Conservation (phyloP, 2,329 filamentous ascomycete genomes). For the Shiraia sp. region DNA sequence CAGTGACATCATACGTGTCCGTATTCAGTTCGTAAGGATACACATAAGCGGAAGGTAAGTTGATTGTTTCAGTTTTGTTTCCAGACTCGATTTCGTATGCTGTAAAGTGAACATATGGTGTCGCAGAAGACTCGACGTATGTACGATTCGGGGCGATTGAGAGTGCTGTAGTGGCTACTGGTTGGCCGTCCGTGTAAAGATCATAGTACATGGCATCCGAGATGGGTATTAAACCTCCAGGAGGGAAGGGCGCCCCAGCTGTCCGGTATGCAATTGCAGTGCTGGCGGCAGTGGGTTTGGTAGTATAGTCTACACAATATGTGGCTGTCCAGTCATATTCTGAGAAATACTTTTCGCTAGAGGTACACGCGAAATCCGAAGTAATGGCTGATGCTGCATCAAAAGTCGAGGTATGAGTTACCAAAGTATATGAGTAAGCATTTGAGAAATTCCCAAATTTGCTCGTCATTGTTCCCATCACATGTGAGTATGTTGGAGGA, state of each 20-base stretch:
- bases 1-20: slow-evolving; percentile 26
- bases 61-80: slow-evolving; percentile 40
- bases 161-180: slow-evolving; percentile 26
- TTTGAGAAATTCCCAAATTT: slow-evolving; percentile 22
- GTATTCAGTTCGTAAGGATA: slow-evolving; percentile 44
- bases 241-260: slow-evolving; percentile 26
- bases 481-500: slow-evolving; percentile 28
- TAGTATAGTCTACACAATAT: slow-evolving; percentile 26
- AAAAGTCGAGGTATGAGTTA: slow-evolving; percentile 29
- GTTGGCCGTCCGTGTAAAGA: slow-evolving; percentile 12
- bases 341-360: slow-evolving; percentile 22
- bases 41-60: slow-evolving; percentile 39
- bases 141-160: slow-evolving; percentile 29
- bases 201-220: slow-evolving; percentile 20
- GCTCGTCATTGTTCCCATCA: slow-evolving; percentile 23
- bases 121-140: slow-evolving; percentile 34
- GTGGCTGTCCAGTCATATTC: slow-evolving; percentile 26
- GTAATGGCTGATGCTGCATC: slow-evolving; percentile 27
- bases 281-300: slow-evolving; percentile 34
- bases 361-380: slow-evolving; percentile 26
- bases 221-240: slow-evolving; percentile 20
- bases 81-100: slow-evolving; percentile 47
- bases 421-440: slow-evolving; percentile 17
- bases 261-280: slow-evolving; percentile 35
- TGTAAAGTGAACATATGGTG: slow-evolving; percentile 50